Evolutionary conservation across 2,329 filamentous ascomycete species (phyloP).

Genomic region (Coniochaeta pulveracea): DNA sequence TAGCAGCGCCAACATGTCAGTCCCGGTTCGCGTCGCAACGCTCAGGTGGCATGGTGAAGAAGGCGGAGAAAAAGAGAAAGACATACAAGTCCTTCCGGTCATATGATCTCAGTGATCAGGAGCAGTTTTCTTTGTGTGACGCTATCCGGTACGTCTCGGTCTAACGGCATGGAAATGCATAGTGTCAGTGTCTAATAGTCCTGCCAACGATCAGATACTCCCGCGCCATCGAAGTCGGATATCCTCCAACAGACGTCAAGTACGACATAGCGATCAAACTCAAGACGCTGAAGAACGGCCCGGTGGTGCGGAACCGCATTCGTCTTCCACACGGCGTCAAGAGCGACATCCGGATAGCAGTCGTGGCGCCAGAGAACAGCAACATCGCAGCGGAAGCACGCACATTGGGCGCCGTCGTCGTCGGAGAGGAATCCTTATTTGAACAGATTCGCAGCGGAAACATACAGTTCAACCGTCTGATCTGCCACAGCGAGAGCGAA

Average conservation of each 20-base stretch:
- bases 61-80: conserved; percentile 42
- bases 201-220: conserved; percentile 55
- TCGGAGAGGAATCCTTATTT: conserved; percentile 81
- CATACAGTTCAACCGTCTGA: conserved; percentile 78
- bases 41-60: conserved; percentile 37
- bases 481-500: conserved; percentile 74
- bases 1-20: conserved; percentile 21
- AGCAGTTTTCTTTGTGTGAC: conserved; percentile 76
- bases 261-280: conserved; percentile 84
- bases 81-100: conserved; percentile 54
- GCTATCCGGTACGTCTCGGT: conserved; percentile 84
- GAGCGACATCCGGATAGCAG: conserved; percentile 79
- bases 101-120: conserved; percentile 53
- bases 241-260: conserved; percentile 59
- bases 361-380: conserved; percentile 78
- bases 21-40: conserved; percentile 27
- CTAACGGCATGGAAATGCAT: conserved; percentile 7
- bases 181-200: too few species aligned
- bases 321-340: conserved; percentile 82
- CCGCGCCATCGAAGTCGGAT: conserved; percentile 83
- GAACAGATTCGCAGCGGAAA: conserved; percentile 60
- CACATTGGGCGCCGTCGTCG: conserved; percentile 67
- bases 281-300: conserved; percentile 73
- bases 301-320: conserved; percentile 77
- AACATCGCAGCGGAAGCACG: conserved; percentile 62